phyloP scores from a whole-genome alignment of 345 rosid species.

The Eucalyptus grandis region DNA sequence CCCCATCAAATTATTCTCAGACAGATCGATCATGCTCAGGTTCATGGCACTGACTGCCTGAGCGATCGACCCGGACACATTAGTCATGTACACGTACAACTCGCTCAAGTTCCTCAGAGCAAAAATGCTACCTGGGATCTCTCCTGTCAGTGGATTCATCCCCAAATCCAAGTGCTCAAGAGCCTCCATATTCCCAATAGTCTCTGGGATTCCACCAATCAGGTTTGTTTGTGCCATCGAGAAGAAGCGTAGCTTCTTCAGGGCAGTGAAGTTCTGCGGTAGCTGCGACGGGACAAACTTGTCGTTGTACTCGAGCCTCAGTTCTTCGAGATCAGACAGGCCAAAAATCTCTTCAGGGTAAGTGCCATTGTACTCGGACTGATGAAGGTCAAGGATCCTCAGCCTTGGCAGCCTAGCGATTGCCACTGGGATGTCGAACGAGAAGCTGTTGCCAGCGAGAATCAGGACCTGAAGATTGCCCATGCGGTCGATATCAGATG shows the following conservation, averaged over 20 bases:
- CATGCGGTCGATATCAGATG: fast-evolving
- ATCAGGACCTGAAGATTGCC: no score
- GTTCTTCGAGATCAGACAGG: no score
- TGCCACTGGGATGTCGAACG: fast-evolving
- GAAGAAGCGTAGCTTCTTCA: no score
- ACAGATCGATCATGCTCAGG: no score
- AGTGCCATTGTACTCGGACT: no score
- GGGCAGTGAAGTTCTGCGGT: no score
- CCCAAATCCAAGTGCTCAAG: no score
- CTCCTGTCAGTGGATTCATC: fast-evolving
- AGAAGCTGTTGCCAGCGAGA: fast-evolving
- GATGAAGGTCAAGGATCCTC: fast-evolving
- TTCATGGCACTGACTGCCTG: fast-evolving
- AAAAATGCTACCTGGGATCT: no score
- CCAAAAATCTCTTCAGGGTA: no score
- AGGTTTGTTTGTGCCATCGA: fast-evolving
- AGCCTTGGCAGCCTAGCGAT: fast-evolving
- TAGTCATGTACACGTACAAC: fast-evolving
- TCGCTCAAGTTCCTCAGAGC: no score
- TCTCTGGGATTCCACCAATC: fast-evolving
- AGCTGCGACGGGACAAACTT: fast-evolving
- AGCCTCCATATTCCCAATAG: fast-evolving
- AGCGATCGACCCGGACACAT: no score
- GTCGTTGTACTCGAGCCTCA: fast-evolving
- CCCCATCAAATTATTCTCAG: fast-evolving